Evolutionary conservation across 1,139 yeast species (phyloP).

Genomic region (Kodamaea ohmeri): DNA sequence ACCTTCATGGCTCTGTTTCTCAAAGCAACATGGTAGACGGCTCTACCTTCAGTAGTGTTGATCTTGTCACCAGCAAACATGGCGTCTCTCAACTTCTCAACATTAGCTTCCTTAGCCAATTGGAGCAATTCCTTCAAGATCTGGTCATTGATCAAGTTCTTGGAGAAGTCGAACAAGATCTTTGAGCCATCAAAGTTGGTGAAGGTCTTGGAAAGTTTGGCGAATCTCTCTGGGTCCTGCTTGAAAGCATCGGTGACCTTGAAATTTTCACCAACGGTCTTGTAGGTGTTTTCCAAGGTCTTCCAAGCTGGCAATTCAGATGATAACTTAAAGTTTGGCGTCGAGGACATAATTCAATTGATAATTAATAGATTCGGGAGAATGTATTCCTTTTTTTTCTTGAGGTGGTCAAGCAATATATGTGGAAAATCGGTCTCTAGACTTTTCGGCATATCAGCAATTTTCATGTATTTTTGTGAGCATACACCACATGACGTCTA

Average conservation of each 20-base stretch:
- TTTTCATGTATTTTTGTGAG: too few species aligned
- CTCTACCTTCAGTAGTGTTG: slow-evolving; percentile 93
- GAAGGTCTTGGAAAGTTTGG: slow-evolving; percentile 73
- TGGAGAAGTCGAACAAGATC: slow-evolving; percentile 91
- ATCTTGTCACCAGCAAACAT: slow-evolving; percentile 92
- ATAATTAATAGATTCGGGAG: neutral
- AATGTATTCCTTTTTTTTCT: slow-evolving; percentile 5
- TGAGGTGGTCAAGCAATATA: slow-evolving; percentile 1
- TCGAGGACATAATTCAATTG: slow-evolving; percentile 24
- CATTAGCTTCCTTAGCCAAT: slow-evolving; percentile 88
- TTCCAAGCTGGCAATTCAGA: slow-evolving; percentile 84
- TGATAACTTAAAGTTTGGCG: slow-evolving; percentile 59
- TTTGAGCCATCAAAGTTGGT: slow-evolving; percentile 81
- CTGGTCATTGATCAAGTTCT: slow-evolving; percentile 87
- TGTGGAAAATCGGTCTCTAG: slow-evolving; percentile 1
- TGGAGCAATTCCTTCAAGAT: slow-evolving; percentile 62
- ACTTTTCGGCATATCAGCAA: too few species aligned
- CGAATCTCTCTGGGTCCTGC: slow-evolving; percentile 70
- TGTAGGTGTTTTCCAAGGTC: slow-evolving; percentile 67
- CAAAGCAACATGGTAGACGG: slow-evolving; percentile 93
- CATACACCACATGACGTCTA: too few species aligned
- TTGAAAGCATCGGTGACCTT: slow-evolving; percentile 76
- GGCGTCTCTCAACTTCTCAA: slow-evolving; percentile 81
- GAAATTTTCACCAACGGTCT: slow-evolving; percentile 62
- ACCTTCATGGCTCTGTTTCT: slow-evolving; percentile 84